Evolutionary conservation across 768 basidiomycete genomes (phyloP).

Genomic region (Lactarius sanguifluus): DNA sequence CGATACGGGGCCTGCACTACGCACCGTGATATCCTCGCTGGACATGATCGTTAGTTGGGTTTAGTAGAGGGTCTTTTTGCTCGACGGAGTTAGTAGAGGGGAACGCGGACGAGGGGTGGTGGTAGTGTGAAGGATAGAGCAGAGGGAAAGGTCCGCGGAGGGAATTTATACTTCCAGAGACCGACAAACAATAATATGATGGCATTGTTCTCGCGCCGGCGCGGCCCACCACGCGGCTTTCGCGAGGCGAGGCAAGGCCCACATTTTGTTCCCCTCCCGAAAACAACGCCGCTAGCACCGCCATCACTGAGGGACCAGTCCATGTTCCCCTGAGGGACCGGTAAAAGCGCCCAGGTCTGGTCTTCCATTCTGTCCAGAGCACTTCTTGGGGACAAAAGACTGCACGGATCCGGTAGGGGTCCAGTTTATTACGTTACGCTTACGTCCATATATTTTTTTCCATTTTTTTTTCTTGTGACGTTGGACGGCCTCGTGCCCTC

Average conservation of each 20-base stretch:
- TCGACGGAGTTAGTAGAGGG: neutral
- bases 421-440: neutral
- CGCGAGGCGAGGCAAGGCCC: constrained; percentile 18
- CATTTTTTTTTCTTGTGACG: constrained; percentile 6
- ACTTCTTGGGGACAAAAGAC: constrained; percentile 4
- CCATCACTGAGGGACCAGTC: neutral
- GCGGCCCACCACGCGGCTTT: constrained; percentile 17
- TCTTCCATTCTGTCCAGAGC: neutral
- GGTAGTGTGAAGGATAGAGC: neutral
- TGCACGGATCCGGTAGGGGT: neutral
- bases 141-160: neutral
- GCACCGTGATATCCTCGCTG: constrained; percentile 16
- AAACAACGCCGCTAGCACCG: neutral
- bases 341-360: neutral
- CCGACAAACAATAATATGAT: constrained; percentile 10
- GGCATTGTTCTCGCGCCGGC: constrained; percentile 17
- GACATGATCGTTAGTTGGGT: constrained; percentile 7
- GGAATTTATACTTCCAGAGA: constrained; percentile 20
- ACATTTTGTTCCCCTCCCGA: neutral
- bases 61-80: neutral
- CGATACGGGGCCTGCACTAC: neutral
- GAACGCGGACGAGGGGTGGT: neutral
- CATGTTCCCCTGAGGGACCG: neutral
- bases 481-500: constrained; percentile 16
- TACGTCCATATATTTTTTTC: neutral